Evolutionary conservation across 2,329 filamentous ascomycete genomes (phyloP), one percentile per base, ranked within the genome.

Genomic region (Lomentospora prolificans): DNA sequence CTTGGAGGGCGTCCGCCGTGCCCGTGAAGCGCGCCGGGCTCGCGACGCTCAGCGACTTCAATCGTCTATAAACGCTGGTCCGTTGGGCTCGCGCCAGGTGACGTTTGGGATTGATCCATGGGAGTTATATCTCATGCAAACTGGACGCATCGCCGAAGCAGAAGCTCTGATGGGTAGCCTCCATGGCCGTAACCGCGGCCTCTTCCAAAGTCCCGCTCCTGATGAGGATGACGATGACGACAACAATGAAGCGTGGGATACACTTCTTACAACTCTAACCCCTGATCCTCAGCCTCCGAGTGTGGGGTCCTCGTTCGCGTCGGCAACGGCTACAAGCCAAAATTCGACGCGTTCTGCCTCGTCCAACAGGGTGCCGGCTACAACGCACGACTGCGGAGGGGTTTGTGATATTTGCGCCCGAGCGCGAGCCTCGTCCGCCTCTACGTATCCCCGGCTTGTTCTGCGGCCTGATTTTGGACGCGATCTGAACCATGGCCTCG

Each of bases 271-370:
- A 5, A 95, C 89, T 0, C 79, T 96, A 58, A 85, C 87, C 0
- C 89, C 89, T 0, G 90, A 96, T 66, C 84, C 86, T 14, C 86
- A 89, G 59, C 79, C 89, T 2, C 89, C 90, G 0, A 95, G 87
- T 62, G 81, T 83, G 2, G 83, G 87, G 28, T 91, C 90, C 1
- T 96, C 90, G 0, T 96, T 96, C 66, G 80, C 85, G 0, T 91
- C 3, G 10, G 79, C 79, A 0, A 70, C 69, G 3, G 66, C 65
- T 2, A 65, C 67, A 10, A 59, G 57, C 14, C 60, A 61, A 3
- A 46, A 28, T 31, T 3, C 36, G 9, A 28, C 24, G 36, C 36
- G 24, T 33, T 36, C 48, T 14, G 25, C 48, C 10, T 31, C 48
- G 14, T 25, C 27, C 7, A 28, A 14, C 48, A 25, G 48, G 25